Conservation (phyloP, 331 rosid species). For the Prunus yedoensis region DNA sequence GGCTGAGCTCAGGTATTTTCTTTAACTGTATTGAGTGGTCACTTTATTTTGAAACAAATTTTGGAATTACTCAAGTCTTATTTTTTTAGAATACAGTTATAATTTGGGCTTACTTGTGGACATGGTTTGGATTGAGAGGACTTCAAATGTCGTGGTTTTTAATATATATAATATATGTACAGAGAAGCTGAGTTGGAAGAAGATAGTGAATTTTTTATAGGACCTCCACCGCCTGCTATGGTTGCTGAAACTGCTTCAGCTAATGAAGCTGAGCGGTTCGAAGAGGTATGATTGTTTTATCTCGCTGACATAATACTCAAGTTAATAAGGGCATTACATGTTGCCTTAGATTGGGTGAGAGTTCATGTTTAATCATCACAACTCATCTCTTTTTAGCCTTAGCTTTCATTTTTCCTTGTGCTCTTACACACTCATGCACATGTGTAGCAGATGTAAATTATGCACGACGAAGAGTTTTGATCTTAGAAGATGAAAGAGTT, state of each 20-base stretch:
- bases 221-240: slow-evolving; percentile 91
- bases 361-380: neutral
- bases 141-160: neutral
- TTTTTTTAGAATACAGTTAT: neutral
- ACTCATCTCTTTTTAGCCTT: neutral
- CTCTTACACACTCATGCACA: neutral
- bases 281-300: slow-evolving; percentile 59
- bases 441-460: neutral
- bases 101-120: neutral
- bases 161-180: slow-evolving; percentile 17
- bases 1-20: slow-evolving; percentile 62
- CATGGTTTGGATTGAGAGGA: neutral
- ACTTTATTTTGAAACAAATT: neutral
- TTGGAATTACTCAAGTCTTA: neutral
- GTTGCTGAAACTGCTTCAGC: slow-evolving; percentile 86
- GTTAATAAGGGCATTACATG: neutral
- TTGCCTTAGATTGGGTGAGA: neutral
- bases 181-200: slow-evolving; percentile 79
- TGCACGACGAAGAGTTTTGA: neutral
- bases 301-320: neutral
- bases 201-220: slow-evolving; percentile 62
- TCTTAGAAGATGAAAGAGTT: neutral
- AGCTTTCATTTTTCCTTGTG: neutral
- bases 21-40: neutral
- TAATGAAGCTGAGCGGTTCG: slow-evolving; percentile 93